phyloP scores from a whole-genome alignment of 106 monocot species.

The Ottelia alismoides region DNA sequence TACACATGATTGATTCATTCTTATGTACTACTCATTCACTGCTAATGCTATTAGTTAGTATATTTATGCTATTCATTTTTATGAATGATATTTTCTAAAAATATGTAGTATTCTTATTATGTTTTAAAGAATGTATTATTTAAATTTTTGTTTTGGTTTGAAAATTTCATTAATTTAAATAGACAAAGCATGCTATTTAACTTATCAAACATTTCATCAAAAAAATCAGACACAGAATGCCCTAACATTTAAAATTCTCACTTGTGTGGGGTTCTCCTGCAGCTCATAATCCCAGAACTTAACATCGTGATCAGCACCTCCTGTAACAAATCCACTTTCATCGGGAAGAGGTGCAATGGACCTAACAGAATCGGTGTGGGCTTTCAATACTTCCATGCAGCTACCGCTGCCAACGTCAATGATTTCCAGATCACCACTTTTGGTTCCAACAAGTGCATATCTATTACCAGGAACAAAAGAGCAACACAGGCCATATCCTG shows the following conservation, averaged over 20 bases:
- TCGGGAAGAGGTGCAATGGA: slow-evolving; percentile 55
- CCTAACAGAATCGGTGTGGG: slow-evolving; percentile 50
- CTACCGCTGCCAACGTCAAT: slow-evolving; percentile 86
- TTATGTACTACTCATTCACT: too few relatives aligned
- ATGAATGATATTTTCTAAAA: too few relatives aligned
- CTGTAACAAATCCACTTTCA: slow-evolving; percentile 85
- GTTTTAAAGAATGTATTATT: background rate
- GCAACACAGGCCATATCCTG: slow-evolving; percentile 80
- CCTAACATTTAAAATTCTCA: slow-evolving; percentile 26
- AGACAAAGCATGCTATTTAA: background rate
- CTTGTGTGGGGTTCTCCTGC: slow-evolving; percentile 34
- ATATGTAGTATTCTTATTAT: background rate
- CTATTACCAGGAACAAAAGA: slow-evolving; percentile 56
- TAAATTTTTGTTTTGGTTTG: background rate
- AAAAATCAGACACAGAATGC: background rate
- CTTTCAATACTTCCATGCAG: slow-evolving; percentile 53
- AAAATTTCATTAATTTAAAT: background rate
- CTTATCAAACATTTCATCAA: background rate
- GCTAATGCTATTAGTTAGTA: too few relatives aligned
- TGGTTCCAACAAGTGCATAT: slow-evolving; percentile 88
- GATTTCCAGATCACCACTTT: slow-evolving; percentile 66
- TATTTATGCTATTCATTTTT: too few relatives aligned
- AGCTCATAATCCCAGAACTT: slow-evolving; percentile 93
- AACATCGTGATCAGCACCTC: slow-evolving; percentile 65
- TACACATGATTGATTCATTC: too few relatives aligned